Base-by-base conservation (phyloP, 2,329 filamentous ascomycete species). In the Hypoxylon sp. region DNA sequence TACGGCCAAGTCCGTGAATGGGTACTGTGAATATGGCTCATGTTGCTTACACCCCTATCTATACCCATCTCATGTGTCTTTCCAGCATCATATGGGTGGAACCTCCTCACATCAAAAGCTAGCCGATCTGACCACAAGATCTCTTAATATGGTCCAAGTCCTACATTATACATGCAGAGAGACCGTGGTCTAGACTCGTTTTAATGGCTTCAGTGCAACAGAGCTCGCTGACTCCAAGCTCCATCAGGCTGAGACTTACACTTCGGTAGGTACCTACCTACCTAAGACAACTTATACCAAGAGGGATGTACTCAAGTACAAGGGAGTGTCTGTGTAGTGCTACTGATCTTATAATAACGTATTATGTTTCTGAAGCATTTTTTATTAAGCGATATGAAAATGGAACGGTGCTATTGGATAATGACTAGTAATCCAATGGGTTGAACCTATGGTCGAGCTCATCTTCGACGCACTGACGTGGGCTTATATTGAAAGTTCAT, bases 311-410 rank as follows among this genome's bases (percentile, higher is more conserved):
- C 53, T 4, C 19, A 17, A 47, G 3, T 35, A 14, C n/a, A 57
- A 57, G 22, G 39, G 37, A 26, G 26, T 13, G 54, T 47, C 54
- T 42, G 54, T 57, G 37, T 31, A 29, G 54, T 17, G 17, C 22
- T 22, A 24, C 26, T 11, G 14, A 42, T 47, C 47, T 24, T 17
- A 19, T 17, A 47, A 47, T 24, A 17, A 57, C 39, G 39, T 22
- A 44, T 8, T 19, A 44, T 22, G 22, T 17, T n/a, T 22, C 22
- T 3, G 4, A 14, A 8, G 46, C 13, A 24, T 48, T 24, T 11
- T 13, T 5, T 29, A n/a, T 0, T 33, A 50, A 50, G 47, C 14
- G 24, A 26, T 14, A 50, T 31, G 22, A 31, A 50, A 26, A 29
- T 29, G 14, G 47, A 17, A 33, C 24, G 3, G 3, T 31, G 14